These are phyloP conservation scores for Thraustotheca clavata DNA, from an alignment of 352 stramenopile genomes.

Conservation along the genomic window DNA sequence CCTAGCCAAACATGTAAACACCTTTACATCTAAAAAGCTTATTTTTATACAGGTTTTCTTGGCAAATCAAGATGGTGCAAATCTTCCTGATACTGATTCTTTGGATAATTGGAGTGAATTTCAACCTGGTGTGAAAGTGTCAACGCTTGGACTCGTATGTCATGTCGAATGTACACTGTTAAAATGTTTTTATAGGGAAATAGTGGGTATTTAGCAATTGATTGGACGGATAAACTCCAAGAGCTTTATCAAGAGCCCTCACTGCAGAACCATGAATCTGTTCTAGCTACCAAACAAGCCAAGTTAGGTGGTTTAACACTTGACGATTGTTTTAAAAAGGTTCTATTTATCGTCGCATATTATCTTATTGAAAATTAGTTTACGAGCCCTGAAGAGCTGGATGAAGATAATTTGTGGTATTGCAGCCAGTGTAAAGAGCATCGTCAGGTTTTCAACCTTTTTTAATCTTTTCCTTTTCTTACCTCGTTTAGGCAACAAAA, in stretches of 20 bases:
- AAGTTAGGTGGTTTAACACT: conserved; percentile 40
- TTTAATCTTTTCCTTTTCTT: not conserved
- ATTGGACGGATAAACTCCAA: conserved; percentile 9
- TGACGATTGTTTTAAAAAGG: conserved; percentile 73
- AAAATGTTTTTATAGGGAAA: not conserved
- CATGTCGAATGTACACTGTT: not conserved
- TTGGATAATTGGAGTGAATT: conserved; percentile 5
- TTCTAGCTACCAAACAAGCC: not conserved
- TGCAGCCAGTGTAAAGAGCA: conserved; percentile 73
- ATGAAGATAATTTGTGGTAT: conserved; percentile 82
- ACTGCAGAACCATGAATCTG: not conserved
- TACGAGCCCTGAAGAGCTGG: conserved; percentile 66
- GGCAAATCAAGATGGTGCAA: conserved; percentile 18
- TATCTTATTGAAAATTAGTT: conserved; percentile 29
- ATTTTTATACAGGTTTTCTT: not conserved
- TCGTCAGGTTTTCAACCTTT: conserved; percentile 26
- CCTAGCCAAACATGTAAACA: conserved; percentile 5
- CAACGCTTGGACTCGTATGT: conserved; percentile 1
- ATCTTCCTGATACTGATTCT: not conserved
- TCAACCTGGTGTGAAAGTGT: not conserved
- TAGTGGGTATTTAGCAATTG: conserved; percentile 8
- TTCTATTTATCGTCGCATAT: too few relatives aligned
- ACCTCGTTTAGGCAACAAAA: conserved; percentile 36
- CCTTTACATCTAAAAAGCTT: not conserved
- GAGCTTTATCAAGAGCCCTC: conserved; percentile 5